These are phyloP conservation scores for Plasmodium sp. DNA, from an alignment of 169 alveolate genomes.

Conservation along the genomic window DNA sequence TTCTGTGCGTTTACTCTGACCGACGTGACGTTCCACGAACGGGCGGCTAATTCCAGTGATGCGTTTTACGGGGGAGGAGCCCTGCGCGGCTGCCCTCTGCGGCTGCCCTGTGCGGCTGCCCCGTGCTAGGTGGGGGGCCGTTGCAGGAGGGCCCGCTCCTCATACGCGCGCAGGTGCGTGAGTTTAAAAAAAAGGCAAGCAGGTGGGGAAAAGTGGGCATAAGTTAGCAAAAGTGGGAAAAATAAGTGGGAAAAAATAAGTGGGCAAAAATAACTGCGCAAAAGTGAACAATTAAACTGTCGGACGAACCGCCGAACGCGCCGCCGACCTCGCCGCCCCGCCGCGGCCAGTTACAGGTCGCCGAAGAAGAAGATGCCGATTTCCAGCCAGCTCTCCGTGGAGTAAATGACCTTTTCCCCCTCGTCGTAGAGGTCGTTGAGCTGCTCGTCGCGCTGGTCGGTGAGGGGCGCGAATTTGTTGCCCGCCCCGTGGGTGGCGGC, in stretches of 20 bases:
- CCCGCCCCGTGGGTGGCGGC: background rate
- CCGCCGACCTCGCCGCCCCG: too few relatives aligned
- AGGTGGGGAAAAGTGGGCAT: background rate
- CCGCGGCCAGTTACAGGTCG: background rate
- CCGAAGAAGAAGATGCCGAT: conserved; percentile 68
- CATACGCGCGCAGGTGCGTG: background rate
- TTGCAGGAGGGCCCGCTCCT: background rate
- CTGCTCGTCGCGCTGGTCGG: background rate
- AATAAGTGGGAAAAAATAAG: too few relatives aligned
- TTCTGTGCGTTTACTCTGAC: background rate
- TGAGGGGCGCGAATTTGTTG: background rate
- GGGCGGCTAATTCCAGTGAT: background rate
- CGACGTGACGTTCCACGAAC: background rate
- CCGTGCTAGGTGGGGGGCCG: background rate
- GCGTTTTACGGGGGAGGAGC: background rate
- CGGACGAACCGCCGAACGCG: background rate
- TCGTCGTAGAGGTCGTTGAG: conserved; percentile 35
- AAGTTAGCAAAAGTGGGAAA: too few relatives aligned
- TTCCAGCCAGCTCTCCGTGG: conserved; percentile 70
- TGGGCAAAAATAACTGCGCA: too few relatives aligned
- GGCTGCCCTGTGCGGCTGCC: too few relatives aligned
- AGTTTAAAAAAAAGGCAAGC: background rate
- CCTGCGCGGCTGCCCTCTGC: background rate
- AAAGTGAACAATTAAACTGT: too few relatives aligned
- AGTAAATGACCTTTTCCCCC: conserved; percentile 23